A percentile compares a stretch with the other conserved stretches of the same genome.
Conservation (phyloP, 768 basidiomycete species). For the Termitomyces sp. region DNA sequence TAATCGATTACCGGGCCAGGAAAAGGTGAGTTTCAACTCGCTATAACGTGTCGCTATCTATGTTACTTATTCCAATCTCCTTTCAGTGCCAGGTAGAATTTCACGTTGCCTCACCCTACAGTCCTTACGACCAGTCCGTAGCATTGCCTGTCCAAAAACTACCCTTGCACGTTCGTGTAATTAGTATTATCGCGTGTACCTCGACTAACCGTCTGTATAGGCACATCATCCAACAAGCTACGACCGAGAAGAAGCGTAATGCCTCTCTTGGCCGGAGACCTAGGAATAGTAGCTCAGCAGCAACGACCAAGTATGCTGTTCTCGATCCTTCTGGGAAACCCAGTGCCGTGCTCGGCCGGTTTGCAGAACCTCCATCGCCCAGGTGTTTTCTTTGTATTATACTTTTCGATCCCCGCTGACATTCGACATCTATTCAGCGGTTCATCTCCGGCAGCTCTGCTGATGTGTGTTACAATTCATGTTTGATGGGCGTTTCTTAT, state of each 20-base stretch:
- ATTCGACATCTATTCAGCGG: slow-evolving; percentile 19
- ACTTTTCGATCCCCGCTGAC: slow-evolving; percentile 17
- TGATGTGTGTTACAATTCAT: slow-evolving; percentile 28
- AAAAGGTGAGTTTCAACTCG: slow-evolving; percentile 54
- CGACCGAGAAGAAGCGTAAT: slow-evolving; percentile 77
- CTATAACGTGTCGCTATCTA: neutral
- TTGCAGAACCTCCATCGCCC: slow-evolving; percentile 21
- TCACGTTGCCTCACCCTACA: slow-evolving; percentile 2
- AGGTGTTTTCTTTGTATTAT: slow-evolving; percentile 16
- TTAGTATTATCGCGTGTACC: slow-evolving; percentile 1
- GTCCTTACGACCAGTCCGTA: slow-evolving; percentile 25
- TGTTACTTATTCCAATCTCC: neutral
- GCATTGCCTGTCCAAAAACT: slow-evolving; percentile 87
- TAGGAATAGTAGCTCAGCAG: slow-evolving; percentile 52
- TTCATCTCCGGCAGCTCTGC: slow-evolving; percentile 34
- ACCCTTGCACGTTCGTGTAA: slow-evolving; percentile 82
- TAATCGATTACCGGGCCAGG: slow-evolving; percentile 75
- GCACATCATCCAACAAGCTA: slow-evolving; percentile 80
- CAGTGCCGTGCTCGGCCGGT: slow-evolving; percentile 20
- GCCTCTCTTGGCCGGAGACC: slow-evolving; percentile 57
- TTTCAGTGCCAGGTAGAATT: slow-evolving; percentile 60
- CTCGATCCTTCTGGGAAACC: slow-evolving; percentile 23
- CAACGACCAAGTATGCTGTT: slow-evolving; percentile 40
- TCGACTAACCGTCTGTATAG: slow-evolving; percentile 30
- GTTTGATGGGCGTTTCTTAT: slow-evolving; percentile 15